A percentile compares a stretch with the other conserved stretches of the same genome.
These are phyloP conservation scores for Medicago ruthenica DNA, from an alignment of 306 rosid species.

Conservation along the genomic window DNA sequence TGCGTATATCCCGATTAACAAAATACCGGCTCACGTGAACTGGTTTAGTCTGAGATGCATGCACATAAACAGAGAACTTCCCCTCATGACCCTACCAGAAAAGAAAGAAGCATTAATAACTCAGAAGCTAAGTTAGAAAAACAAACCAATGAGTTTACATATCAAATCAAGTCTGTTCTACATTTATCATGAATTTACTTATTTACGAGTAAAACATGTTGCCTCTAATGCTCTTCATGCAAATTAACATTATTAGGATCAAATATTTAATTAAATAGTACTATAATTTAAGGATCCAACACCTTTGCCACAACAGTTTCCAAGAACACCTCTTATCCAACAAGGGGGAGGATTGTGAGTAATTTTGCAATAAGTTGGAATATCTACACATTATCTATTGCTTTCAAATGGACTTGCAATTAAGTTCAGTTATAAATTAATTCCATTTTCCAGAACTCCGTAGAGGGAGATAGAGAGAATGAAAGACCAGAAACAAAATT, in stretches of 20 bases:
- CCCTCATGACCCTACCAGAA: conserved; percentile 93
- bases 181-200: conserved; percentile 14
- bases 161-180: conserved; percentile 1
- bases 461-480: too few relatives aligned
- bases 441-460: too few relatives aligned
- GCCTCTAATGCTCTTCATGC: background rate
- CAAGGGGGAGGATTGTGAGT: background rate
- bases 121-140: conserved; percentile 20
- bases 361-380: background rate
- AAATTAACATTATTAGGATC: conserved; percentile 2
- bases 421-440: too few relatives aligned
- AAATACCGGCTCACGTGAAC: conserved; percentile 86
- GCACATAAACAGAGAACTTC: conserved; percentile 89
- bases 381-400: conserved; percentile 17
- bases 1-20: conserved; percentile 70
- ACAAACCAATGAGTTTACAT: conserved; percentile 26
- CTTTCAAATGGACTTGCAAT: too few relatives aligned
- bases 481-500: too few relatives aligned
- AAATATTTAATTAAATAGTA: background rate
- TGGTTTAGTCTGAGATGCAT: conserved; percentile 86
- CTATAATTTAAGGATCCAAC: background rate
- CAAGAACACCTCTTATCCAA: conserved; percentile 9
- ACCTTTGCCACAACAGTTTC: conserved; percentile 19
- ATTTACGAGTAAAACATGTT: background rate
- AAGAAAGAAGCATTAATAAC: conserved; percentile 31